Conservation (phyloP, 208 protist genomes). For the Sergeia podlipaevii region DNA sequence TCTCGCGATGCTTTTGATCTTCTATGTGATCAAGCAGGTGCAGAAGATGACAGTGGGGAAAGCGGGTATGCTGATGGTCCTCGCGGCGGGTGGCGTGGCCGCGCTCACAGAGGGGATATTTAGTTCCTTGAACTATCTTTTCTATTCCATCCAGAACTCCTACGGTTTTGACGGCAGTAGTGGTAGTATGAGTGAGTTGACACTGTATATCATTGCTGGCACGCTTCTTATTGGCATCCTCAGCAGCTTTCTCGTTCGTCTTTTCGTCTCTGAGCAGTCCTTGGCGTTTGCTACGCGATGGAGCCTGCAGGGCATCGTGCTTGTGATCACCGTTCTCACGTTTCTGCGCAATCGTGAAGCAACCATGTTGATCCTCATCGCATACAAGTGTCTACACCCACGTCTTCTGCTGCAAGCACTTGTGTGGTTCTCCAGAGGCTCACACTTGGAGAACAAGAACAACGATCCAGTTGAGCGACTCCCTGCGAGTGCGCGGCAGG, state of each 20-base stretch:
- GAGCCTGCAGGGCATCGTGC: slow-evolving; percentile 15
- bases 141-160: slow-evolving; percentile 11
- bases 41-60: slow-evolving; percentile 61
- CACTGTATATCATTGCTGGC: slow-evolving; percentile 6
- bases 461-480: slow-evolving; percentile 27
- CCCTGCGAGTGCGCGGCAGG: slow-evolving; percentile 13
- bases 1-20: slow-evolving; percentile 22
- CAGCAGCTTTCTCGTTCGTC: slow-evolving; percentile 21
- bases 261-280: slow-evolving; percentile 21
- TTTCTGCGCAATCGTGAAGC: slow-evolving; percentile 41
- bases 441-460: slow-evolving; percentile 8
- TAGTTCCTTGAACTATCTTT: slow-evolving; percentile 6
- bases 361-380: slow-evolving; percentile 13
- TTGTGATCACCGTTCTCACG: slow-evolving; percentile 2
- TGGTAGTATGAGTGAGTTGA: too few species aligned
- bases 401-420: slow-evolving; percentile 7
- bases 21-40: slow-evolving; percentile 44
- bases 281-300: slow-evolving; percentile 22
- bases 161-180: slow-evolving; percentile 5
- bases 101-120: slow-evolving; percentile 37
- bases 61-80: slow-evolving; percentile 30
- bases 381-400: slow-evolving; percentile 3
- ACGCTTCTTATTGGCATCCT: slow-evolving; percentile 4
- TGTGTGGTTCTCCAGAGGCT: slow-evolving; percentile 13
- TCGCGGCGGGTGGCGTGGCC: slow-evolving; percentile 45